A percentile compares a stretch with the other conserved stretches of the same genome.
Evolutionary conservation across 2,329 filamentous ascomycete species (phyloP).

Genomic region (Thelonectria rubi): DNA sequence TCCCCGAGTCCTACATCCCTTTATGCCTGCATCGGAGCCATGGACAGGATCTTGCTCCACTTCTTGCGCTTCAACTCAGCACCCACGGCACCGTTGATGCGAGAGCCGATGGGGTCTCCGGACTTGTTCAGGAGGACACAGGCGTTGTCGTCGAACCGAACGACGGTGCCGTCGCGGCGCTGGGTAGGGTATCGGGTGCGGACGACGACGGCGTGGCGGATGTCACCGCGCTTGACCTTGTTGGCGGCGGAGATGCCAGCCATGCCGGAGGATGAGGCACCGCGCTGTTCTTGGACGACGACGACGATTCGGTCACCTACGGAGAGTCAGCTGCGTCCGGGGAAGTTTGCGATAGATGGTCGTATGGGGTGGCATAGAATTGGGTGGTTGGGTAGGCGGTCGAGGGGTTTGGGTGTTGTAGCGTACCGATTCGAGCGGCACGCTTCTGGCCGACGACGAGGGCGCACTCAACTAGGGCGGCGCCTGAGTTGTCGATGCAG

Average conservation of each 20-base stretch:
- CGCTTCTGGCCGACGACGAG: slow-evolving; percentile 91
- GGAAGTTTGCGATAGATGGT: neutral
- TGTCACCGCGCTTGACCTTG: slow-evolving; percentile 96
- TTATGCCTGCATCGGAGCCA: slow-evolving; percentile 78
- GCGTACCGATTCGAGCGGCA: slow-evolving; percentile 85
- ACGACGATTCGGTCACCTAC: slow-evolving; percentile 95
- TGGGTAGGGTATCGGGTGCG: slow-evolving; percentile 89
- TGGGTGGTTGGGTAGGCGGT: slow-evolving; percentile 9
- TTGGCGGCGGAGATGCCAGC: slow-evolving; percentile 79
- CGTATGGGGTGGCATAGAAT: neutral
- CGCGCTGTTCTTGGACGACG: slow-evolving; percentile 96
- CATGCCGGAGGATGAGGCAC: slow-evolving; percentile 75
- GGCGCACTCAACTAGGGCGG: slow-evolving; percentile 95
- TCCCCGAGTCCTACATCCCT: slow-evolving; percentile 1
- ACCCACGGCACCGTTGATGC: slow-evolving; percentile 92
- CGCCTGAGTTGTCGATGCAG: slow-evolving; percentile 99
- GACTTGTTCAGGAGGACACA: slow-evolving; percentile 97
- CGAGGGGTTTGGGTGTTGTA: slow-evolving; percentile 3
- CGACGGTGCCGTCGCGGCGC: slow-evolving; percentile 85
- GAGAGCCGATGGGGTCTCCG: slow-evolving; percentile 92
- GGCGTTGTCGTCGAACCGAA: slow-evolving; percentile 97
- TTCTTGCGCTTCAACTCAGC: slow-evolving; percentile 88
- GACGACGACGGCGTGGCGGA: slow-evolving; percentile 94
- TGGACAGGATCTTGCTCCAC: slow-evolving; percentile 97
- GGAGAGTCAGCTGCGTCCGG: slow-evolving; percentile 10